These are phyloP conservation scores for Talaromyces sp. DNA, from an alignment of 2,329 filamentous ascomycete genomes.

Conservation along the genomic window DNA sequence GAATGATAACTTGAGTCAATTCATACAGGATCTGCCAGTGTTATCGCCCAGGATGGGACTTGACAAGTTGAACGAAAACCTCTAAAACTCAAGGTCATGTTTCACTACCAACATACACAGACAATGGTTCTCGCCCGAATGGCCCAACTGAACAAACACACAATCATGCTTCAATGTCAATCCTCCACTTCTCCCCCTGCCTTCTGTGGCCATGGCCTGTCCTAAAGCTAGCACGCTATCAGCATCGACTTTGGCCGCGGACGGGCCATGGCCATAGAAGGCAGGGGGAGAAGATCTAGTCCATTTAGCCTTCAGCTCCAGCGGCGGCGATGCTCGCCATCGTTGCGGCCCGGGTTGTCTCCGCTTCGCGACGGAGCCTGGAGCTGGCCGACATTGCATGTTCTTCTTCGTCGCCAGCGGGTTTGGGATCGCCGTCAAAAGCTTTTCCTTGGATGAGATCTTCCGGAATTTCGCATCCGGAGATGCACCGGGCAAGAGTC, in stretches of 20 bases:
- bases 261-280: no score
- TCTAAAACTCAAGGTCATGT: not conserved
- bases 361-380: not conserved
- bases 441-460: slow-evolving; percentile 6
- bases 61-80: not conserved
- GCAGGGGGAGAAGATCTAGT: no score
- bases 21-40: not conserved
- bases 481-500: slow-evolving; percentile 11
- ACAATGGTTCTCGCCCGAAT: not conserved
- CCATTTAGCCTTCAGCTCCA: not conserved
- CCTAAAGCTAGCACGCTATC: no score
- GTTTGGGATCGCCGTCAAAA: not conserved
- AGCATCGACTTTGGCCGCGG: no score
- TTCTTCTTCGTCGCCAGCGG: not conserved
- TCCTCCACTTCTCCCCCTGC: not conserved
- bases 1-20: not conserved
- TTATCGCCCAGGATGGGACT: not conserved
- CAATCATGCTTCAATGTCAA: not conserved
- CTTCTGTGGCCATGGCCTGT: no score
- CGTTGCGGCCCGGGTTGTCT: not conserved
- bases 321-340: not conserved
- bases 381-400: not conserved
- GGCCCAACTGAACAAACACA: not conserved
- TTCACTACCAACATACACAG: not conserved
- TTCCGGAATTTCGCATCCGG: slow-evolving; percentile 11